phyloP scores from a whole-genome alignment of 768 basidiomycete species.

The Boletus speciosus region DNA sequence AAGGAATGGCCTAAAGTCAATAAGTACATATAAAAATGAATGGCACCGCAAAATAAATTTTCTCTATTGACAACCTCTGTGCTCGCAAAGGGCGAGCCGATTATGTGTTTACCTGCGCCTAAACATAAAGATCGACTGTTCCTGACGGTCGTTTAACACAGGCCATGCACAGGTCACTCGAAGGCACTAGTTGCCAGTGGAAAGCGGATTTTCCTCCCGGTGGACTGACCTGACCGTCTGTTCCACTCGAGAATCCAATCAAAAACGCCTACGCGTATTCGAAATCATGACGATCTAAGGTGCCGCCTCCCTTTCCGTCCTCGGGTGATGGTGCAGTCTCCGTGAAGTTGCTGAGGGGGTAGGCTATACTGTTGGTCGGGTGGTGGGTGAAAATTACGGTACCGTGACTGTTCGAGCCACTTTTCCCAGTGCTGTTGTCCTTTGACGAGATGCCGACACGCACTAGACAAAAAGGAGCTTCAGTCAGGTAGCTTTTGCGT shows the following conservation, averaged over 20 bases:
- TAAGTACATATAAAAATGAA: neutral
- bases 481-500: neutral
- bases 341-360: neutral
- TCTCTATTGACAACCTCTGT: neutral
- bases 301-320: neutral
- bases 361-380: neutral
- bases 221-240: neutral
- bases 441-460: neutral
- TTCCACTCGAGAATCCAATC: neutral
- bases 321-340: neutral
- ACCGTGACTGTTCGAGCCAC: neutral
- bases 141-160: neutral
- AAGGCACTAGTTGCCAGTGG: neutral
- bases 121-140: neutral
- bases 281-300: neutral
- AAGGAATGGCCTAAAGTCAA: neutral
- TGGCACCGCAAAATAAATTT: neutral
- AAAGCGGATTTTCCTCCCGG: neutral
- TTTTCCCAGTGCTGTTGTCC: neutral
- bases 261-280: neutral
- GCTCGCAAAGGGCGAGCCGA: neutral
- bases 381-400: neutral
- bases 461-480: neutral
- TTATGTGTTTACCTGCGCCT: neutral
- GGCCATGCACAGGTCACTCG: neutral